Percentiles rank a stretch among this genome's conserved stretches.
These are phyloP conservation scores for Irpex sp. DNA, from an alignment of 1,284 basidiomycete genomes.

Conservation along the genomic window DNA sequence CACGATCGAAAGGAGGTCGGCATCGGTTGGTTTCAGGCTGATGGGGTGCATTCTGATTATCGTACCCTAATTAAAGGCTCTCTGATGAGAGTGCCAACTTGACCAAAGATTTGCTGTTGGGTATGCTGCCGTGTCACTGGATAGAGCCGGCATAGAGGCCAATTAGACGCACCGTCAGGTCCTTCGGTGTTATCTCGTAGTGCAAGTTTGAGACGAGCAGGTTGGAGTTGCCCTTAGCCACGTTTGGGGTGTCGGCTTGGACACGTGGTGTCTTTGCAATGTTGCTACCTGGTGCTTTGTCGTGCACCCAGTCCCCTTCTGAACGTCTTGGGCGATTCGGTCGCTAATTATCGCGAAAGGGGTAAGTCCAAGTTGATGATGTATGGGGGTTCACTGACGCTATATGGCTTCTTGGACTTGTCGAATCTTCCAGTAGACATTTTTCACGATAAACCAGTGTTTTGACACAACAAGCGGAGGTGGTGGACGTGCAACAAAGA, in stretches of 20 bases:
- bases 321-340: constrained; percentile 39
- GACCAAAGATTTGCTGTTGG: constrained; percentile 80
- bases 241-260: constrained; percentile 21
- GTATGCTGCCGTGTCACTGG: not conserved
- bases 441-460: constrained; percentile 1
- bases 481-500: not conserved
- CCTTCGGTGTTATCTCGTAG: constrained; percentile 87
- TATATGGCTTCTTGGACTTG: constrained; percentile 43
- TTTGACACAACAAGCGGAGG: not conserved
- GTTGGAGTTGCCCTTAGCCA: constrained; percentile 45
- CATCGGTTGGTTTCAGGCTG: constrained; percentile 41
- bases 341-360: constrained; percentile 28
- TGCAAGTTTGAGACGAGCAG: constrained; percentile 87
- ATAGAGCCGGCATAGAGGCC: not conserved
- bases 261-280: constrained; percentile 15
- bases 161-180: constrained; percentile 67
- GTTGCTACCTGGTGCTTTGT: constrained; percentile 47
- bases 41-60: constrained; percentile 52
- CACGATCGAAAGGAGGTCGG: constrained; percentile 40
- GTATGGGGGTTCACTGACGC: constrained; percentile 28
- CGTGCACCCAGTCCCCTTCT: constrained; percentile 65
- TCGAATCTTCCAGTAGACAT: constrained; percentile 14
- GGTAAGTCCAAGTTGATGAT: constrained; percentile 3
- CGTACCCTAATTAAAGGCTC: constrained; percentile 95
- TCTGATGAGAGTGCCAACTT: constrained; percentile 87